Percentiles rank a stretch among this genome's conserved stretches.
These are phyloP conservation scores for Rhododendron henanense DNA, from an alignment of 148 eudicot species.

Conservation along the genomic window DNA sequence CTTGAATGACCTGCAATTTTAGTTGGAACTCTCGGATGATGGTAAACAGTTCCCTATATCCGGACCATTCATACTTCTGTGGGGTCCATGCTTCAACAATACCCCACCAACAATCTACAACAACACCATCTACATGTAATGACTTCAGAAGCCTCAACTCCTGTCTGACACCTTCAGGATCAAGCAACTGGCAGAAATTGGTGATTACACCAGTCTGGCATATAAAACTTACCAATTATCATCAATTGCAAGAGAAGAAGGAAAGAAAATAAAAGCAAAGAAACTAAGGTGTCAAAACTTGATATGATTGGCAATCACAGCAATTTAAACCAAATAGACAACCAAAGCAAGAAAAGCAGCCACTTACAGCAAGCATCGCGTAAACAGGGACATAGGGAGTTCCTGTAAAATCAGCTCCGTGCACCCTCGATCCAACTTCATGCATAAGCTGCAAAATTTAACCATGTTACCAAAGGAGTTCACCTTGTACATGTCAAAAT, in stretches of 20 bases:
- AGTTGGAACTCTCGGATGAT: conserved; percentile 53
- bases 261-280: neutral
- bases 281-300: neutral
- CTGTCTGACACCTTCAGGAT: conserved; percentile 60
- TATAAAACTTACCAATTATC: conserved; percentile 15
- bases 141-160: conserved; percentile 60
- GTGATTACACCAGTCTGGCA: conserved; percentile 62
- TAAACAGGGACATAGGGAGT: conserved; percentile 60
- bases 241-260: neutral
- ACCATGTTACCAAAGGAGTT: conserved; percentile 4
- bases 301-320: neutral
- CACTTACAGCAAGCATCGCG: conserved; percentile 61
- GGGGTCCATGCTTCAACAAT: conserved; percentile 66
- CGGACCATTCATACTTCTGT: conserved; percentile 61
- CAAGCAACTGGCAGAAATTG: conserved; percentile 63
- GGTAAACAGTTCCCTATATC: conserved; percentile 57
- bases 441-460: conserved; percentile 50
- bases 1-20: conserved; percentile 53
- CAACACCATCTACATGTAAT: conserved; percentile 54
- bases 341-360: neutral
- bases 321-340: neutral
- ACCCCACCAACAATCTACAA: conserved; percentile 76
- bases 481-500: neutral
- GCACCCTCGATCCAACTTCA: conserved; percentile 47
- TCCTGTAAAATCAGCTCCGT: conserved; percentile 34